Base-by-base conservation (phyloP, 2,329 filamentous ascomycete species). In the Graphilbum ipis-grandicollis region DNA sequence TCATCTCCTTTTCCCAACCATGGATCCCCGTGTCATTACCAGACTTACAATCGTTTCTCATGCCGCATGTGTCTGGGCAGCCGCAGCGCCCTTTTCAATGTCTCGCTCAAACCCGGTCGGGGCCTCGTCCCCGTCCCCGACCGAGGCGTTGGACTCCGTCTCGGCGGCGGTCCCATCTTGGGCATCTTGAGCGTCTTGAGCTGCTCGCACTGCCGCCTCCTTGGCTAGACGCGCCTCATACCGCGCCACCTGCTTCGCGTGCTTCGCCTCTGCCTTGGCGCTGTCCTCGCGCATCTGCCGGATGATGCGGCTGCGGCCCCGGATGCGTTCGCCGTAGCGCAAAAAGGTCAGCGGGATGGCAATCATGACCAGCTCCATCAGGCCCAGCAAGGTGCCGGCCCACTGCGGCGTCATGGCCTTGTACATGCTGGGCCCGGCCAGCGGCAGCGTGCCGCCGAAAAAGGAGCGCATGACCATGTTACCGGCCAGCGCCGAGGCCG, bases 281-380 rank as follows among this genome's bases (percentile, higher is more conserved):
- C 48, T 47, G 29, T 60, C 59, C 39, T 59, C 58, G 15, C 58
- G 48, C 53, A 64, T 57, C 46, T 50, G 44, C 33, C 50, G 48
- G 26, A 64, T 62, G 21, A 68, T 50, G 2, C 56, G 56, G 37
- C 64, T 69, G 41, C 49, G 56, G 1, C 54, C 56, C 3, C 67
- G 53, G 32, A 72, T 69, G 34, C 48, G 47, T 19, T 59, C 57
- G 3, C 68, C 68, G 43, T 63, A 69, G 25, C 55, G 56, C 40
- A 81, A 84, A 47, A 88, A 86, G 2, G 79, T 60, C 39, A 83
- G 65, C 0, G 81, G 81, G 36, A 86, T 84, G 0, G 81, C 80
- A 15, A 85, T 75, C 46, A 83, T 65, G 1, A 62, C 55, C 9
- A 79, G 68, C 51, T 85, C 79, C 5, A 86, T 53, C 35, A 82